Percentiles rank a stretch among this genome's conserved stretches.
Conservation (phyloP, 202 grass and related monocot species). For the Setaria italica region DNA sequence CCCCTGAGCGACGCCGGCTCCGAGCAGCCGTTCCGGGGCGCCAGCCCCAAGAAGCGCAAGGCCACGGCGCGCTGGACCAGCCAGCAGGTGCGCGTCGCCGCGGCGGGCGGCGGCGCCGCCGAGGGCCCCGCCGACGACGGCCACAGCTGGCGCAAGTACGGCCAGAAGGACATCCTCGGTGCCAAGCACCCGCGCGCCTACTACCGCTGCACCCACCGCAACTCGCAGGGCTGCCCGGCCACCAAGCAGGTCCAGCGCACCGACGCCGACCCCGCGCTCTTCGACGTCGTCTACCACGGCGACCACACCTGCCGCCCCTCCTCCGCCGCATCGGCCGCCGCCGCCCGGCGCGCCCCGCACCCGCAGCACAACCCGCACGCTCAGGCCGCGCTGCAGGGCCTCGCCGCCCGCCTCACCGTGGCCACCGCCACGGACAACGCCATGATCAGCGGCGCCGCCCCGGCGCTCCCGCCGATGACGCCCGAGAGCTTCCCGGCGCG, state of each 20-base stretch:
- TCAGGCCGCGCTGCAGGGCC: slow-evolving; percentile 54
- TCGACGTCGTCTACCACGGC: slow-evolving; percentile 83
- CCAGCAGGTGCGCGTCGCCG: slow-evolving; percentile 64
- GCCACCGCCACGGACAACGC: slow-evolving; percentile 28
- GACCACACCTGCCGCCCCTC: slow-evolving; percentile 61
- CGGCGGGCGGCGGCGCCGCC: slow-evolving; percentile 26
- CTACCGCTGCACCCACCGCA: slow-evolving; percentile 92
- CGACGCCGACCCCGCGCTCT: slow-evolving; percentile 66
- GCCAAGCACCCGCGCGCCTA: slow-evolving; percentile 79
- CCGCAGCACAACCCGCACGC: slow-evolving; percentile 45
- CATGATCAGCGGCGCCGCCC: not conserved
- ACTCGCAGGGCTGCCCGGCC: slow-evolving; percentile 64
- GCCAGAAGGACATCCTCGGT: slow-evolving; percentile 90
- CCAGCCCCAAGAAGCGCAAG: slow-evolving; percentile 64
- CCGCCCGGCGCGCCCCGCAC: not conserved
- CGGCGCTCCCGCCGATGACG: slow-evolving; percentile 32
- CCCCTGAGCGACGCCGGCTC: slow-evolving; percentile 62
- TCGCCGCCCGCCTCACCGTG: slow-evolving; percentile 58
- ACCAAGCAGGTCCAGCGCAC: slow-evolving; percentile 92
- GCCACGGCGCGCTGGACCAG: slow-evolving; percentile 58
- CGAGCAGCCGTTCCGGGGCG: slow-evolving; percentile 31
- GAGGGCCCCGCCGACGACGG: slow-evolving; percentile 70
- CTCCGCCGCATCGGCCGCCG: too few species aligned
- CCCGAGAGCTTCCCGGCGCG: slow-evolving; percentile 40
- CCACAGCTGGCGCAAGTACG: slow-evolving; percentile 89